Conservation (phyloP, 306 rosid species). For the Styphnolobium japonicum region DNA sequence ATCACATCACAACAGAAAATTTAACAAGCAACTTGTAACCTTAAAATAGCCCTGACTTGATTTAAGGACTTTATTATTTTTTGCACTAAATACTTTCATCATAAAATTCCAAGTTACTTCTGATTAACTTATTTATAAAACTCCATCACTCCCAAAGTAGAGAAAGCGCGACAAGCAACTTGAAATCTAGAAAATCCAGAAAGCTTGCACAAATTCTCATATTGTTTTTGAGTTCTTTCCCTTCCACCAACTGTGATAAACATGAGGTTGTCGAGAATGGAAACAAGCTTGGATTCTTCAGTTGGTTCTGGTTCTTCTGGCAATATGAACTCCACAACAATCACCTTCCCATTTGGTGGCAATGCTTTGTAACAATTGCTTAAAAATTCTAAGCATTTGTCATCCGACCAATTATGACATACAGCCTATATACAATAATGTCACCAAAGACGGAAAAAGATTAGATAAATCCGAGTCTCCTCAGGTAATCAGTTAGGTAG, state of each 20-base stretch:
- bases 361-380: constrained; percentile 29
- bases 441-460: background rate
- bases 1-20: background rate
- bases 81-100: background rate
- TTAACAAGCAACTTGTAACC: background rate
- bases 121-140: constrained; percentile 15
- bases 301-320: constrained; percentile 30
- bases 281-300: constrained; percentile 9
- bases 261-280: constrained; percentile 25
- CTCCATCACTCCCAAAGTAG: constrained; percentile 29
- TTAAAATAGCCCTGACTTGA: too few relatives aligned
- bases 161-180: constrained; percentile 18
- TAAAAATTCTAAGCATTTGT: constrained; percentile 21
- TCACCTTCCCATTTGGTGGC: constrained; percentile 30
- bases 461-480: background rate
- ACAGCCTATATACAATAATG: constrained; percentile 10
- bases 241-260: constrained; percentile 23
- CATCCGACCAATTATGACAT: constrained; percentile 37
- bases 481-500: background rate
- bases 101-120: background rate
- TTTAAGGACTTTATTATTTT: background rate
- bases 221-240: constrained; percentile 29
- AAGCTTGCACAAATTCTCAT: background rate
- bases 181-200: constrained; percentile 31
- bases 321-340: constrained; percentile 33